Conservation (phyloP, 345 rosid genomes). For the Lenwebbia sp. region DNA sequence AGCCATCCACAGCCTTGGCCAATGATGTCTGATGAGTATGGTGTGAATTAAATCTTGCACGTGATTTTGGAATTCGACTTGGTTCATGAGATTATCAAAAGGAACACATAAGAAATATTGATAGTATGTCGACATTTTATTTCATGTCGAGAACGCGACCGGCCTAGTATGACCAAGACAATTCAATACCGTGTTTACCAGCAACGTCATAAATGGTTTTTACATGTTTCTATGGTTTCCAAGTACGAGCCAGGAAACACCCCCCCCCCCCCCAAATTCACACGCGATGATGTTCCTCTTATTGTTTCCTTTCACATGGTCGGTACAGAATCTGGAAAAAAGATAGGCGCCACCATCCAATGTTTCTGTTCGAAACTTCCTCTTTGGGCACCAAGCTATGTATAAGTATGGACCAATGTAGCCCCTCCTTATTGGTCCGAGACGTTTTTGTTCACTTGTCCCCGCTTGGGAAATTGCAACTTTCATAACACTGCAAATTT, state of each 20-base stretch:
- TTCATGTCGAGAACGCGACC: not conserved
- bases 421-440: not conserved
- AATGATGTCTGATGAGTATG: not conserved
- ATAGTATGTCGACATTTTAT: not conserved
- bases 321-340: slow-evolving; percentile 21
- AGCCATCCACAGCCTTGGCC: not conserved
- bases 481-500: not conserved
- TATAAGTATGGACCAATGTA: slow-evolving; percentile 21
- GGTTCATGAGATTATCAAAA: not conserved
- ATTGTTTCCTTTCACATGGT: slow-evolving; percentile 33
- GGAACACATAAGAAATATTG: not conserved
- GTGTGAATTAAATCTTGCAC: not conserved
- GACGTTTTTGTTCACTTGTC: not conserved
- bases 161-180: not conserved
- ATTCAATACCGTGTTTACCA: not conserved
- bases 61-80: not conserved
- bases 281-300: slow-evolving; percentile 16
- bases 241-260: not conserved
- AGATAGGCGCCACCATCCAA: slow-evolving; percentile 55
- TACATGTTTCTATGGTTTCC: not conserved
- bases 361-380: slow-evolving; percentile 18
- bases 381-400: slow-evolving; percentile 1
- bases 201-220: not conserved
- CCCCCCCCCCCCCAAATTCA: not conserved
- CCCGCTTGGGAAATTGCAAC: not conserved